Evolutionary conservation across 805 yeast genomes (phyloP), one percentile per base, ranked within the genome.

Genomic region (Wickerhamomyces hampshirensis): DNA sequence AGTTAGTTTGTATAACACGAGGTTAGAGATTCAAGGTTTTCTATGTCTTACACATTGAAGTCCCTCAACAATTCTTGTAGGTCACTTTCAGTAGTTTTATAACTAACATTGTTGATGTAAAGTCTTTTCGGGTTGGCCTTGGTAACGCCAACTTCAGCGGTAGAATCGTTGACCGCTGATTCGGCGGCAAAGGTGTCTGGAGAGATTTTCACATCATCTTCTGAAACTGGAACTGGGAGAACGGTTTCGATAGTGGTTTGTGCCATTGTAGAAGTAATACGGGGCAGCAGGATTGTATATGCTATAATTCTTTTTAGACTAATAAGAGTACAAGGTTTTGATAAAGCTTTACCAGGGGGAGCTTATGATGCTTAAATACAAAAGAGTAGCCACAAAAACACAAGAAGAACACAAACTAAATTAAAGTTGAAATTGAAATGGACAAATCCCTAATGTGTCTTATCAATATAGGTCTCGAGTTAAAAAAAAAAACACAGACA

Each of bases 101-200:
- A 74, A 38, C 70, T 68, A 38, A 80, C 63, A 53, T 80, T 80
- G 39, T 73, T 69, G 38, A 80, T 59, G 43, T 71, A 73, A 23
- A 79, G 64, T 34, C 80, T 68, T 31, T 48, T 59, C 16, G 53
- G 36, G 31, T 35, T 34, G 41, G 38, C 28, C 15, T 11, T 13
- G 28, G 26, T 13, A 15, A 9, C 23, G 23, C 7, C 32, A 24
- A 23, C 30, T 28, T 28, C 12, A 32, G 15, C 19, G 16, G 10
- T 24, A 14, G 19, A 12, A 16, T 6, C 5, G 7, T 12, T 15
- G 18, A 26, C n/a, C n/a, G n/a, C n/a, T 18, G 19, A 10, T 19
- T 17, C 33, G 9, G 32, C 13, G 16, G 17, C 15, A 14, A 14
- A 18, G 29, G 14, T 26, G 5, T 26, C 29, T 8, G 6, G 14